phyloP scores from a whole-genome alignment of 148 eudicot genomes.

The Beta vulgaris region DNA sequence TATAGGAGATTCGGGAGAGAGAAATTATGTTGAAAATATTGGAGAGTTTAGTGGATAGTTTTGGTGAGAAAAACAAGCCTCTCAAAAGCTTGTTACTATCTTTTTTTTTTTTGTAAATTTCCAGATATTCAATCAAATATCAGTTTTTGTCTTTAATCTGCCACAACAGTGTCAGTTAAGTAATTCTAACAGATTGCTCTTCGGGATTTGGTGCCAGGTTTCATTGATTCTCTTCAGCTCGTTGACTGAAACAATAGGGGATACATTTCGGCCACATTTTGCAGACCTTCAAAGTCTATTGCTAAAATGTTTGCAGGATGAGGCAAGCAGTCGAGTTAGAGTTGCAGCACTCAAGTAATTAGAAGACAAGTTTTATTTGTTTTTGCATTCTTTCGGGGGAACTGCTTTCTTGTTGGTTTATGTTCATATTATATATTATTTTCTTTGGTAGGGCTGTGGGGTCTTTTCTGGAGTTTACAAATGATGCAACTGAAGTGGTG shows the following conservation, averaged over 20 bases:
- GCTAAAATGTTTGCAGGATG: conserved; percentile 84
- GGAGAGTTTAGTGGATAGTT: no score
- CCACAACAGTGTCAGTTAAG: no score
- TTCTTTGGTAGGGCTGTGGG: conserved; percentile 79
- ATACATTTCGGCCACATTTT: conserved; percentile 79
- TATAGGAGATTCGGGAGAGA: no score
- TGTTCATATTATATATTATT: conserved; percentile 22
- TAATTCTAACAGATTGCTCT: conserved; percentile 27
- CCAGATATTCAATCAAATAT: no score
- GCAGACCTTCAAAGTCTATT: conserved; percentile 75
- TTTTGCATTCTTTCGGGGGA: neutral
- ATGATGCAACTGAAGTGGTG: conserved; percentile 85
- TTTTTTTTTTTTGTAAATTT: no score
- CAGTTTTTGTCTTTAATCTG: no score
- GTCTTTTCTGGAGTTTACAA: conserved; percentile 90
- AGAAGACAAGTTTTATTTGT: conserved; percentile 3
- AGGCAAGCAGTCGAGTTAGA: conserved; percentile 86
- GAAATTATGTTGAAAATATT: no score
- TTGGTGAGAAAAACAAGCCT: no score
- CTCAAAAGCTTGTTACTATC: no score
- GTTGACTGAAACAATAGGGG: conserved; percentile 91
- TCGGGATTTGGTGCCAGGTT: conserved; percentile 51
- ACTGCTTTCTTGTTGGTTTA: conserved; percentile 5
- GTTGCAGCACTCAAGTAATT: conserved; percentile 93
- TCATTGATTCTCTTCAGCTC: conserved; percentile 94